Conservation (phyloP, 129 eudicot genomes). For the Helianthus tuberosus region DNA sequence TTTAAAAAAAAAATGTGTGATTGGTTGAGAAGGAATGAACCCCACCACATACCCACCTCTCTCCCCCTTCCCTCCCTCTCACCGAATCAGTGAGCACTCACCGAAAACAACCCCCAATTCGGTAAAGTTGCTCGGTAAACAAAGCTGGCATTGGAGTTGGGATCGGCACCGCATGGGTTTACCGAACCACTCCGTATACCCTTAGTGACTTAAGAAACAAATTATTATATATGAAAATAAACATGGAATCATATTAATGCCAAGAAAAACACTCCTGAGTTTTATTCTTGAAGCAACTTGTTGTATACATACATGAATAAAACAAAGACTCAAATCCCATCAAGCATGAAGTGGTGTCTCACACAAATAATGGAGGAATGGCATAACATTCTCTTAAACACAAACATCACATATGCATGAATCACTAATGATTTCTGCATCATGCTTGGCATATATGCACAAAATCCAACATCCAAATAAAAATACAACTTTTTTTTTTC, state of each 20-base stretch:
- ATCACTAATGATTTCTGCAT: slow-evolving; percentile 43
- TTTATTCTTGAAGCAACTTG: slow-evolving; percentile 43
- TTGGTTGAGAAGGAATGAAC: too few relatives aligned
- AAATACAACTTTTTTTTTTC: slow-evolving; percentile 30
- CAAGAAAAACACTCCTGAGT: slow-evolving; percentile 19
- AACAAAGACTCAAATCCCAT: slow-evolving; percentile 38
- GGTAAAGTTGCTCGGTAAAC: too few relatives aligned
- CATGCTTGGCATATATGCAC: slow-evolving; percentile 51
- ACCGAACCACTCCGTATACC: too few relatives aligned
- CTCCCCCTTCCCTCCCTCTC: too few relatives aligned
- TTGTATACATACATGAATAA: slow-evolving; percentile 45
- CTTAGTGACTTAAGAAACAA: not conserved
- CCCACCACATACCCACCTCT: too few relatives aligned
- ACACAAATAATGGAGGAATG: slow-evolving; percentile 45
- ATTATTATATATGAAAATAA: not conserved
- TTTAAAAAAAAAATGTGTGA: too few relatives aligned
- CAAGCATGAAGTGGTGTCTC: slow-evolving; percentile 45
- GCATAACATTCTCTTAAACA: slow-evolving; percentile 46
- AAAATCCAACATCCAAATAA: slow-evolving; percentile 41
- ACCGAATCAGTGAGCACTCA: too few relatives aligned
- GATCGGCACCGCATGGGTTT: too few relatives aligned
- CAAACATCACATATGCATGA: slow-evolving; percentile 46
- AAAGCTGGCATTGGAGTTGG: too few relatives aligned
- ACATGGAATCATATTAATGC: not conserved
- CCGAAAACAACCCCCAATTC: too few relatives aligned